Evolutionary conservation across 192 early-diverging fungal genomes (phyloP).

Genomic region (Fimicolochytrium jonesii): DNA sequence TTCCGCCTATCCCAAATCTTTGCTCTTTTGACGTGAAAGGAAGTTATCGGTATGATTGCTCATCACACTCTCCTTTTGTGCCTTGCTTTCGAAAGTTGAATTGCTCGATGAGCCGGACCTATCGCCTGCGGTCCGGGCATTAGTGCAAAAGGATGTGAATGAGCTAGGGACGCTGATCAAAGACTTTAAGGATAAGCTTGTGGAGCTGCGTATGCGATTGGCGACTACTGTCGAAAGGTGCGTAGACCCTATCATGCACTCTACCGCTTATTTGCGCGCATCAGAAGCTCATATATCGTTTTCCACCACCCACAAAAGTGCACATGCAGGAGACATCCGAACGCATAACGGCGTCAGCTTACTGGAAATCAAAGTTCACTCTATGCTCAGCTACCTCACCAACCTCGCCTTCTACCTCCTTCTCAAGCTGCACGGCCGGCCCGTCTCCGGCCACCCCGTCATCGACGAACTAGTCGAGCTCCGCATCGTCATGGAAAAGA

Average conservation of each 20-base stretch:
- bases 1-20: no score
- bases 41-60: background rate
- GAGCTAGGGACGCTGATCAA: constrained; percentile 3
- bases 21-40: no score
- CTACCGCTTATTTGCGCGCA: background rate
- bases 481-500: constrained; percentile 85
- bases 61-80: background rate
- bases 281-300: background rate
- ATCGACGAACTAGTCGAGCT: constrained; percentile 70
- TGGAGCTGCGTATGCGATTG: constrained; percentile 6
- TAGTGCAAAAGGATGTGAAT: constrained; percentile 1
- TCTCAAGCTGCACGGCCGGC: constrained; percentile 71
- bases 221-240: constrained; percentile 1
- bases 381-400: constrained; percentile 80
- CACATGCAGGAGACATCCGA: constrained; percentile 52
- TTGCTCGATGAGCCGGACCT: background rate
- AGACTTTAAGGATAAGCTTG: constrained; percentile 18
- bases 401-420: constrained; percentile 71
- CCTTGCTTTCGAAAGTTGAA: background rate
- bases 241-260: background rate
- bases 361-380: constrained; percentile 86
- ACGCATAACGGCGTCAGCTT: constrained; percentile 81
- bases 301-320: constrained; percentile 20
- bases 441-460: constrained; percentile 57
- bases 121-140: background rate